Base-by-base conservation (phyloP, 2,329 filamentous ascomycete genomes). In the Cladophialophora exuberans region DNA sequence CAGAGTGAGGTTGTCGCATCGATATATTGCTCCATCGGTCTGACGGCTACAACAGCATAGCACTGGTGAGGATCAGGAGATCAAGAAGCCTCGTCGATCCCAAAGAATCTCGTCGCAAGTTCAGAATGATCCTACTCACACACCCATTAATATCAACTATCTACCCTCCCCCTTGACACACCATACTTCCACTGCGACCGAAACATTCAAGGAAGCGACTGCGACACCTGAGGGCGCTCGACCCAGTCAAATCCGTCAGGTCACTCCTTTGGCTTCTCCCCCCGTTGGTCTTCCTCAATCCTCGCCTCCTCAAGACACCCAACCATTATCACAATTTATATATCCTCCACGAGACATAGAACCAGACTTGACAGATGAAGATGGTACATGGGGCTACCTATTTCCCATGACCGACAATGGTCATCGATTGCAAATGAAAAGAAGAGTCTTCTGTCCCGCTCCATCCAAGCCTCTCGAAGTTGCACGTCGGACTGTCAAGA, bases 381-480 rank as follows among this genome's bases (percentile, higher is more conserved):
- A 83, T 41, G 90, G 90, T 6, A 90, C 97, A 1, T 99, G 94
- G 94, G 95, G 95, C 10, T 99, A 97, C 67, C 78, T 99, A 4
- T 83, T 96, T 50, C 90, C 93, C 1, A 76, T 96, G 20, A 86
- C 93, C 67, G 83, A 82, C 61, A 85, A 87, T 50, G 86, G 84
- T 72, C 74, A 88, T 70, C 72, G 80, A 3, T 71, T 96, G 73
- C 88, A 95, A 6, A 72, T 99, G 70, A 87, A 83, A 72, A 90
- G 84, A 66, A 82, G 92, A 52, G 82, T 80, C 56, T 80, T 83
- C 30, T 96, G 91, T 68, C 84, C 87, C 0, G 70, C 83, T 11
- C 77, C 86, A 9, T 52, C 65, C 6, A 61, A 61, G 7, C 74
- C 79, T 6, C 70, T 74, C 0, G 69, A 79, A 17, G 69, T 73